Evolutionary conservation across 129 eudicot species (phyloP), one percentile per base, ranked within the genome.

Genomic region (Chrysanthemum seticuspe): DNA sequence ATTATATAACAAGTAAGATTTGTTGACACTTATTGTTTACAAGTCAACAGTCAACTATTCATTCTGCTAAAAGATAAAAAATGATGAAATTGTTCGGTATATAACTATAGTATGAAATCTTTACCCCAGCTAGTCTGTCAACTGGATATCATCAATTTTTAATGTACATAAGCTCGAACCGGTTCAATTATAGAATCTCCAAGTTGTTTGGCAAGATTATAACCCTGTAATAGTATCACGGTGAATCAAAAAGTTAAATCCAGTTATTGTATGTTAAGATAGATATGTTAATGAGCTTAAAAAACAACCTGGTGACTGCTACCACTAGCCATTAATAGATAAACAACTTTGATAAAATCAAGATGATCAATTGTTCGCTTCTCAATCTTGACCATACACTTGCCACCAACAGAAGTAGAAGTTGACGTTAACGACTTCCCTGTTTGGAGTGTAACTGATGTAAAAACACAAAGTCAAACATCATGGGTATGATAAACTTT

Each of bases 111-210:
- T 23, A 12, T 36, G 40, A 29, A 79, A 80, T 13, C 8, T 34
- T 65, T 86, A 94, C 98, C 90, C 98, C 98, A 34, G 96, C 82
- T 80, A 94, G 71, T 94, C 96, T 68, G 85, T 82, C 69, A 94
- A 74, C 80, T 79, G 85, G 6, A 75, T 73, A 76, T 94, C 98
- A 55, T 94, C 95, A 71, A 94, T 85, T 86, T 94, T 94, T 87
- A 94, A 94, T 64, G 97, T 94, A 83, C 90, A 94, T 82, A 94
- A 85, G 84, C 98, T 94, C 34, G 98, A 97, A 94, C 97, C 13
- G 97, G 98, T 74, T 86, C 82, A 49, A 94, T 68, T 59, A 90
- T 83, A 60, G 98, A 87, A 86, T 94, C 97, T 66, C 97, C 98
- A 81, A 94, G 96, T 74, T 90, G 97, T 69, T 74, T 76, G 71